A percentile compares a stretch with the other conserved stretches of the same genome.
Evolutionary conservation across 805 yeast species (phyloP).

Genomic region (Myxozyma kluyveri): DNA sequence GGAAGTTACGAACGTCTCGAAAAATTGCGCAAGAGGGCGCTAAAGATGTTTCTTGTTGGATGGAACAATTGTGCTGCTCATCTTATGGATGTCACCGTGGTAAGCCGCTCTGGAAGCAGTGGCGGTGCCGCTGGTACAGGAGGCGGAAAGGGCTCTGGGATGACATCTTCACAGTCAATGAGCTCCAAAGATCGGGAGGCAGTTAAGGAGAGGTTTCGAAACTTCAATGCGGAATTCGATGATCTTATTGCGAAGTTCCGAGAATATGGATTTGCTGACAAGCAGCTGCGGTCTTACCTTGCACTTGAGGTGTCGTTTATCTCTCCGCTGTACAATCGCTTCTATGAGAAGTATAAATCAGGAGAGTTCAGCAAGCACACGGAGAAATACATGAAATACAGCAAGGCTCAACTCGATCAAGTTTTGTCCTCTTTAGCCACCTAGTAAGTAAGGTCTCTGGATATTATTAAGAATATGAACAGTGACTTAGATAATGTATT

Average conservation of each 20-base stretch:
- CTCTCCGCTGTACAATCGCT: slow-evolving; percentile 78
- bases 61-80: slow-evolving; percentile 80
- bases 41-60: slow-evolving; percentile 62
- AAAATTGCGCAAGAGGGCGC: slow-evolving; percentile 67
- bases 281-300: slow-evolving; percentile 59
- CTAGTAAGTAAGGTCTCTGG: too few species aligned
- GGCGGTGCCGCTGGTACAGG: slow-evolving; percentile 39
- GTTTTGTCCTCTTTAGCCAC: slow-evolving; percentile 38
- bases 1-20: slow-evolving; percentile 62
- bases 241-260: slow-evolving; percentile 66
- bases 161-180: slow-evolving; percentile 30
- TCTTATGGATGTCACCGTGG: slow-evolving; percentile 76
- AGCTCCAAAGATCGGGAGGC: slow-evolving; percentile 74
- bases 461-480: too few species aligned
- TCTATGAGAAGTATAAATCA: slow-evolving; percentile 69
- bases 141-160: not conserved
- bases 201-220: slow-evolving; percentile 78
- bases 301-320: slow-evolving; percentile 71
- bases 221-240: slow-evolving; percentile 81
- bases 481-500: too few species aligned
- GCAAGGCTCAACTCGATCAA: slow-evolving; percentile 43
- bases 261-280: slow-evolving; percentile 63
- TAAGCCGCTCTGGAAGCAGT: slow-evolving; percentile 34
- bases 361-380: slow-evolving; percentile 72
- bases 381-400: slow-evolving; percentile 61